A percentile compares a stretch with the other conserved stretches of the same genome.
Conservation (phyloP, 805 yeast genomes). For the Spathaspora hagerdaliae region DNA sequence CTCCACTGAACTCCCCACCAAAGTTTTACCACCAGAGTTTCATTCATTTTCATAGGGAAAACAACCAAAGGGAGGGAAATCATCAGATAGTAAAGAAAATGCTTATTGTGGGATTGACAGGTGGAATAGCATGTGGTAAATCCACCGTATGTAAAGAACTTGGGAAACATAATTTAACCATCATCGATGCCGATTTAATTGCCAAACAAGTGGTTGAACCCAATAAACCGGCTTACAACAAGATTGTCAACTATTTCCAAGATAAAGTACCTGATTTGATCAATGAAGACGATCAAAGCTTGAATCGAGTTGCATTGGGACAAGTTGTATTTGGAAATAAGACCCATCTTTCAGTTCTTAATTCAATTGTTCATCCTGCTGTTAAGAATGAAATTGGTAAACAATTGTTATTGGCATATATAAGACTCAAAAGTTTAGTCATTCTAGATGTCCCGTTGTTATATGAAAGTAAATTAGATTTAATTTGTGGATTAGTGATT, state of each 20-base stretch:
- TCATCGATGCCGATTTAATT: conserved; percentile 87
- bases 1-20: too few species aligned
- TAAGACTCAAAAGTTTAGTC: conserved; percentile 55
- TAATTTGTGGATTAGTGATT: conserved; percentile 65
- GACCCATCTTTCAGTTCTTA: conserved; percentile 55
- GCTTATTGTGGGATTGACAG: conserved; percentile 94
- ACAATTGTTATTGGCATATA: conserved; percentile 54
- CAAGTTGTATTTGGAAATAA: conserved; percentile 69
- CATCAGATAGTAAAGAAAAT: conserved; percentile 37
- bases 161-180: conserved; percentile 44
- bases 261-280: conserved; percentile 50
- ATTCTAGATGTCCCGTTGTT: conserved; percentile 86
- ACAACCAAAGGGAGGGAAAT: background rate
- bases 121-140: conserved; percentile 97
- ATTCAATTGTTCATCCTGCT: conserved; percentile 83
- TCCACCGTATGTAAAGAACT: conserved; percentile 76
- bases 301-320: conserved; percentile 78
- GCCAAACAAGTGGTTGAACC: conserved; percentile 86
- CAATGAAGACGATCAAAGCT: conserved; percentile 31
- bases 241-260: conserved; percentile 59
- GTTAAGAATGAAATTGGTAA: conserved; percentile 64
- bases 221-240: conserved; percentile 63
- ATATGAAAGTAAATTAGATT: conserved; percentile 73
- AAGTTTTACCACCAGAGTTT: background rate
- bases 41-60: too few species aligned